These are phyloP conservation scores for Gyromitra esculenta DNA, from an alignment of 2,329 filamentous ascomycete species.

Conservation along the genomic window DNA sequence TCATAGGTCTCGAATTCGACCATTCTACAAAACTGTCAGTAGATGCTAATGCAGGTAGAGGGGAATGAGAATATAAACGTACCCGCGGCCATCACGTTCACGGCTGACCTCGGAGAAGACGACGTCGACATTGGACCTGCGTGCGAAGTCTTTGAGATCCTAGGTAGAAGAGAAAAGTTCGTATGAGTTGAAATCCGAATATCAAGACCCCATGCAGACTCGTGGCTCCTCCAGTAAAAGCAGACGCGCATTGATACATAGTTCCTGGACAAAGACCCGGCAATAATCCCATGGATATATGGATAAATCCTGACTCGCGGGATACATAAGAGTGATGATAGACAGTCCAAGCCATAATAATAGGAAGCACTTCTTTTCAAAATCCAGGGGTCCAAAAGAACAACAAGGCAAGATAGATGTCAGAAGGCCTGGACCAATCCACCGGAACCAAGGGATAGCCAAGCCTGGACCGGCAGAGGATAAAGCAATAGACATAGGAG, in stretches of 20 bases:
- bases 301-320: constrained; percentile 48
- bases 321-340: constrained; percentile 50
- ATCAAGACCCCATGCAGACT: constrained; percentile 56
- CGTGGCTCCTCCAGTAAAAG: constrained; percentile 59
- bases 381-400: constrained; percentile 47
- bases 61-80: constrained; percentile 61
- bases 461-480: constrained; percentile 49
- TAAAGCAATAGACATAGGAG: constrained; percentile 47
- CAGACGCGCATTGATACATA: constrained; percentile 56
- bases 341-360: constrained; percentile 51
- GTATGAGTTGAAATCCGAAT: constrained; percentile 58
- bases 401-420: constrained; percentile 45
- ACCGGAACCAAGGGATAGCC: constrained; percentile 44
- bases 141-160: constrained; percentile 99
- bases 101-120: constrained; percentile 97
- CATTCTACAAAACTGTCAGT: constrained; percentile 70
- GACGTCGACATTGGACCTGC: constrained; percentile 94
- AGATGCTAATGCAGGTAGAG: constrained; percentile 53
- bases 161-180: constrained; percentile 67
- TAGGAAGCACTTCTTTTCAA: constrained; percentile 41
- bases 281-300: constrained; percentile 45
- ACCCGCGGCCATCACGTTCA: constrained; percentile 93
- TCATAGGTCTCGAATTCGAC: constrained; percentile 96
- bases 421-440: constrained; percentile 44
- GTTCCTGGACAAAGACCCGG: constrained; percentile 54